Evolutionary conservation across 768 basidiomycete species (phyloP).

Genomic region (Suillus paluster): DNA sequence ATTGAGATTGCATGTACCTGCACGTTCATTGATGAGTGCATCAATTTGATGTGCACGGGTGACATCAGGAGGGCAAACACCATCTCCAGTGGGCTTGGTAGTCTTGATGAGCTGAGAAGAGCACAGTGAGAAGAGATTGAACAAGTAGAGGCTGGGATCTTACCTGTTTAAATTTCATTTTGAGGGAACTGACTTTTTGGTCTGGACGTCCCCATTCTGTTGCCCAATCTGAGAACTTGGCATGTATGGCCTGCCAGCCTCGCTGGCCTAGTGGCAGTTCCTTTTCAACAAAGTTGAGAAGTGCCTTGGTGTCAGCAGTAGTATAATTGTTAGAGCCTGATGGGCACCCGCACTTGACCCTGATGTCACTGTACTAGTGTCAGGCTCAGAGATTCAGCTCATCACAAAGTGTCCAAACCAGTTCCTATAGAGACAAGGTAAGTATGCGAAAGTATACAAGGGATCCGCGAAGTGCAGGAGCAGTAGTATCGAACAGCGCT

Average conservation of each 20-base stretch:
- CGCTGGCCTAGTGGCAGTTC: conserved; percentile 5
- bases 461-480: too few relatives aligned
- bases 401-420: too few relatives aligned
- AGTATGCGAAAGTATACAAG: too few relatives aligned
- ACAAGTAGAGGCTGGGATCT: background rate
- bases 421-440: too few relatives aligned
- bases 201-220: background rate
- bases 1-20: conserved; percentile 23
- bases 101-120: conserved; percentile 21
- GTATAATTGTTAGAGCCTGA: conserved; percentile 10
- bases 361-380: background rate
- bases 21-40: conserved; percentile 27
- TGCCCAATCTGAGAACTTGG: conserved; percentile 9
- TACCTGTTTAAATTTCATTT: conserved; percentile 32
- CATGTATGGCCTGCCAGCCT: conserved; percentile 6
- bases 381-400: background rate
- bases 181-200: conserved; percentile 4
- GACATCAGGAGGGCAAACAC: conserved; percentile 26
- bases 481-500: too few relatives aligned
- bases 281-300: conserved; percentile 6
- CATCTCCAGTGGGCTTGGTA: conserved; percentile 33
- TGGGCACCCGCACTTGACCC: conserved; percentile 1
- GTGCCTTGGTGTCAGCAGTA: background rate
- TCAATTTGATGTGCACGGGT: conserved; percentile 30
- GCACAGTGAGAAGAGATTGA: background rate